Evolutionary conservation across 208 protist species (phyloP).

Genomic region (Strigomonas culicis): DNA sequence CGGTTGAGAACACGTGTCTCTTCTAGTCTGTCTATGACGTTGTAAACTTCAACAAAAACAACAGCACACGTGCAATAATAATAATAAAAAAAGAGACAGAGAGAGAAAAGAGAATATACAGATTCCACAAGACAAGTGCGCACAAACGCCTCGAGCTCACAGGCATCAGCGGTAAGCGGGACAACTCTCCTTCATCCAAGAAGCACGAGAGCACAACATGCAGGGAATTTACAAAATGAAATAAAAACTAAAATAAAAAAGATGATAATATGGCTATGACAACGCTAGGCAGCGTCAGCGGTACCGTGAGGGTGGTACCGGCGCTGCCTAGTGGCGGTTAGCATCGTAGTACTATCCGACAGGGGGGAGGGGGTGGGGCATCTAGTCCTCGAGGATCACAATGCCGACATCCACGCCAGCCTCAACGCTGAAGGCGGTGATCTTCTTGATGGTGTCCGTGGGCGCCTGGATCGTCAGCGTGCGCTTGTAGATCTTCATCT

Average conservation of each 20-base stretch:
- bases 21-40: too few relatives aligned
- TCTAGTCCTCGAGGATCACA: conserved; percentile 58
- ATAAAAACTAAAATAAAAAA: conserved; percentile 13
- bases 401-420: conserved; percentile 87
- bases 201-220: background rate
- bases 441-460: conserved; percentile 87
- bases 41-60: too few relatives aligned
- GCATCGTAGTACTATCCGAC: too few relatives aligned
- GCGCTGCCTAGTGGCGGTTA: too few relatives aligned
- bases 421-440: conserved; percentile 89
- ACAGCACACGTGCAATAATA: background rate
- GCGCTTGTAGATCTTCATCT: conserved; percentile 99
- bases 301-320: conserved; percentile 4
- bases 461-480: conserved; percentile 96
- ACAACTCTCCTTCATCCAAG: too few relatives aligned
- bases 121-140: too few relatives aligned
- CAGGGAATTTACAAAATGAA: conserved; percentile 11
- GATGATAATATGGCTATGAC: conserved; percentile 5
- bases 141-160: too few relatives aligned
- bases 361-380: background rate
- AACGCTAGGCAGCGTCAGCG: conserved; percentile 12
- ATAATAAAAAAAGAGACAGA: conserved; percentile 10
- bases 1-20: too few relatives aligned
- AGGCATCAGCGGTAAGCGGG: too few relatives aligned
- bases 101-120: conserved; percentile 1